These are phyloP conservation scores for Heterobasidion occidentale DNA, from an alignment of 1,284 basidiomycete genomes.

Conservation along the genomic window DNA sequence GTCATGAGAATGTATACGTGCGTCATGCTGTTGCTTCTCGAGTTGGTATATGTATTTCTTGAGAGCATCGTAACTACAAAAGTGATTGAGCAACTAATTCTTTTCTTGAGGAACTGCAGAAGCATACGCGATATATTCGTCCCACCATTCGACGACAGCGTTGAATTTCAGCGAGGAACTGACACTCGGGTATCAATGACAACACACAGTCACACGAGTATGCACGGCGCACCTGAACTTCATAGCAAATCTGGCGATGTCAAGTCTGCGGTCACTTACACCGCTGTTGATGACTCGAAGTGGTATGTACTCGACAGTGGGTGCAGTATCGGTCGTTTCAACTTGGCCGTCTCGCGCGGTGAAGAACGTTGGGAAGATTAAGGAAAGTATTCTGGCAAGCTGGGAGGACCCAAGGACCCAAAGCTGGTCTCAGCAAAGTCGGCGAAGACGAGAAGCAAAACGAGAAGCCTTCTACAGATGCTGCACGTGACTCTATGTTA, in stretches of 20 bases:
- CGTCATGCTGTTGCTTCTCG: slow-evolving; percentile 59
- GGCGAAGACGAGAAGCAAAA: not conserved
- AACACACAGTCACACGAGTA: not conserved
- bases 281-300: not conserved
- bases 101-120: not conserved
- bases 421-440: not conserved
- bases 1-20: slow-evolving; percentile 40
- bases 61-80: slow-evolving; percentile 68
- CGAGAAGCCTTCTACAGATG: too few species aligned
- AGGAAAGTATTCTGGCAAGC: not conserved
- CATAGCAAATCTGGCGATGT: slow-evolving; percentile 33
- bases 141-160: slow-evolving; percentile 91
- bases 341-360: not conserved
- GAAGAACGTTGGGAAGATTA: not conserved
- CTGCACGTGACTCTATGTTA: too few species aligned
- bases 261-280: not conserved
- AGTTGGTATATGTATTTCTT: slow-evolving; percentile 85
- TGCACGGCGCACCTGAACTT: slow-evolving; percentile 42
- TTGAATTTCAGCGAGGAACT: slow-evolving; percentile 87
- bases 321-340: not conserved
- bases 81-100: not conserved
- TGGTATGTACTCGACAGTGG: not conserved
- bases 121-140: slow-evolving; percentile 80
- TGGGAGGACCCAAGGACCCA: not conserved
- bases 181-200: not conserved